Percentiles rank a stretch among this genome's conserved stretches.
phyloP scores from a whole-genome alignment of 768 basidiomycete genomes.

The Phylloporus sp. region DNA sequence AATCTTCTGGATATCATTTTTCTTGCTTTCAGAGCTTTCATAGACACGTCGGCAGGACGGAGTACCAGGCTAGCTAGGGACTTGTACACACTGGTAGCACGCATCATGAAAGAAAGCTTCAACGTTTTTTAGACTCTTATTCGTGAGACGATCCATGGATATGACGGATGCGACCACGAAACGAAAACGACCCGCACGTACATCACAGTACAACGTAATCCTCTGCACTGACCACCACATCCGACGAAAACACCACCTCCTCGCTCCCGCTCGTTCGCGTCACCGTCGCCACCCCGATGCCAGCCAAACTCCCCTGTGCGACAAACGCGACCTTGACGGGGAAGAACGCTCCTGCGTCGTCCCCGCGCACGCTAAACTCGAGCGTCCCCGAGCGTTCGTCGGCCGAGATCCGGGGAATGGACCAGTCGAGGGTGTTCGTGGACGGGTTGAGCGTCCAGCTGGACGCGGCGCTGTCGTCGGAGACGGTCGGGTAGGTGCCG shows the following conservation, averaged over 20 bases:
- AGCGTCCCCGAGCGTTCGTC: conserved; percentile 75
- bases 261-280: conserved; percentile 47
- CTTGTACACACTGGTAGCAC: background rate
- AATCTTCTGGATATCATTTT: background rate
- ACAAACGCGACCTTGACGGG: conserved; percentile 83
- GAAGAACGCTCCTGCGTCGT: conserved; percentile 84
- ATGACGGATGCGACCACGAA: too few relatives aligned
- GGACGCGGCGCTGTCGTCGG: conserved; percentile 54
- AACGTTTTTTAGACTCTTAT: background rate
- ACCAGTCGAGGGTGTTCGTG: conserved; percentile 83
- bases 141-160: background rate
- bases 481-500: conserved; percentile 82
- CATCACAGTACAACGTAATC: conserved; percentile 52
- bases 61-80: background rate
- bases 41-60: background rate
- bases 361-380: conserved; percentile 84
- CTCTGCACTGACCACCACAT: conserved; percentile 48
- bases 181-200: background rate
- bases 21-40: background rate
- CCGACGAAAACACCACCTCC: conserved; percentile 51
- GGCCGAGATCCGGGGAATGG: conserved; percentile 60
- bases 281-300: conserved; percentile 60
- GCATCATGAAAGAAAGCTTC: background rate
- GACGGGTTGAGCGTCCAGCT: conserved; percentile 80
- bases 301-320: conserved; percentile 74